Conservation (phyloP, 495 filamentous ascomycete genomes). For the Aspergillus campestris region DNA sequence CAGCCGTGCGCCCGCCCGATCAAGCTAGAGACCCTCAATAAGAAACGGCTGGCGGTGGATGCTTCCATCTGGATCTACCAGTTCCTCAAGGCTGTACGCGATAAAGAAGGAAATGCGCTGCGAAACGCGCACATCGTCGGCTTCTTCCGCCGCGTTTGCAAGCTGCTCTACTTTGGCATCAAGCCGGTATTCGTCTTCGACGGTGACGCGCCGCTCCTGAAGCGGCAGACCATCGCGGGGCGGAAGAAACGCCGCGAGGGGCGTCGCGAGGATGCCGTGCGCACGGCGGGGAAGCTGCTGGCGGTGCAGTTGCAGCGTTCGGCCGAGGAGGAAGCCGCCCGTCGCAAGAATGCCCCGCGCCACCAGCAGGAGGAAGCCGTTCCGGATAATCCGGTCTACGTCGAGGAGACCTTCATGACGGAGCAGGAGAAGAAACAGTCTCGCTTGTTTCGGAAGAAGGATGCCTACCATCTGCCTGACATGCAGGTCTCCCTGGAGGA, state of each 20-base stretch:
- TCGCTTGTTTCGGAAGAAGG: conserved; percentile 79
- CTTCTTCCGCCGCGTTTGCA: conserved; percentile 97
- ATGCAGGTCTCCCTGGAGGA: conserved; percentile 63
- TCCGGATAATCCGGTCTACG: conserved; percentile 75
- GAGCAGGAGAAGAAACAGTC: conserved; percentile 62
- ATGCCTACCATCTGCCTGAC: conserved; percentile 89
- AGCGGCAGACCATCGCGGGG: conserved; percentile 78
- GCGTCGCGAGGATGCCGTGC: conserved; percentile 80
- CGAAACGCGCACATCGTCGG: conserved; percentile 92
- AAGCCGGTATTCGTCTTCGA: conserved; percentile 97
- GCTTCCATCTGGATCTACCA: conserved; percentile 99
- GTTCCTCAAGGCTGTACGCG: conserved; percentile 95
- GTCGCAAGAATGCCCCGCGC: conserved; percentile 39
- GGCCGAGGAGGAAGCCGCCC: conserved; percentile 74
- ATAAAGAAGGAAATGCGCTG: conserved; percentile 95
- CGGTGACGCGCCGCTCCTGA: conserved; percentile 84
- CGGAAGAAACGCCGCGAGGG: conserved; percentile 79
- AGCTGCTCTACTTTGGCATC: conserved; percentile 93
- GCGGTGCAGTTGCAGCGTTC: conserved; percentile 85
- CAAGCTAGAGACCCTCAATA: conserved; percentile 91
- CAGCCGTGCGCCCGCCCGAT: conserved; percentile 78
- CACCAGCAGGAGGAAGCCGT: conserved; percentile 53
- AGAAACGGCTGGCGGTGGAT: conserved; percentile 91
- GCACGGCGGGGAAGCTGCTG: conserved; percentile 81
- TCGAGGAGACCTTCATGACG: conserved; percentile 77